Evolutionary conservation across 2,329 filamentous ascomycete genomes (phyloP).

Genomic region (Penicillium aurantiogriseum): DNA sequence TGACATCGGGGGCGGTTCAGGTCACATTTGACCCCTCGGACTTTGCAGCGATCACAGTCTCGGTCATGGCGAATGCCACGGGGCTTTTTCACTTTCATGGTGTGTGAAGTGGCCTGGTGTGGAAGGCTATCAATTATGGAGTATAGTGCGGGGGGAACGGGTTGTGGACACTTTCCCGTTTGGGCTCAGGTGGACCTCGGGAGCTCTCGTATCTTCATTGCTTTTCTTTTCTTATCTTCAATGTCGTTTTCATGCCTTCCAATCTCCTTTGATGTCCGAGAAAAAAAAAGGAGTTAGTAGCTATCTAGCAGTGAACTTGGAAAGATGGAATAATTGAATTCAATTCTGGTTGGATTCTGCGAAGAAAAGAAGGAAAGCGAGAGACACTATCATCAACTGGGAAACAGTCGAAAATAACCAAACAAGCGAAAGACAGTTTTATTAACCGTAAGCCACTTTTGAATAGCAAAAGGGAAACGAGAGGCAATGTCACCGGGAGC

Average conservation of each 20-base stretch:
- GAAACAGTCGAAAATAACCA: not conserved
- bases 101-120: not conserved
- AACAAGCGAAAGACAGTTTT: not conserved
- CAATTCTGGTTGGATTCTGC: not conserved
- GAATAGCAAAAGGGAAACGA: not conserved
- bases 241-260: too few species aligned
- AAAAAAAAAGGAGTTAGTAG: not conserved
- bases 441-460: not conserved
- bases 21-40: slow-evolving; percentile 30
- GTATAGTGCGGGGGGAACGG: slow-evolving; percentile 3
- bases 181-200: not conserved
- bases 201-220: not conserved
- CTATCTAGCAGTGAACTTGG: not conserved
- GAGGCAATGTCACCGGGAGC: not conserved
- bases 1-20: slow-evolving; percentile 31
- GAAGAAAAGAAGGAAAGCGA: not conserved
- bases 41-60: slow-evolving; percentile 28
- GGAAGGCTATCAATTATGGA: not conserved
- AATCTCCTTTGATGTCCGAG: fast-evolving
- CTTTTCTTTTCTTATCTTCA: too few species aligned
- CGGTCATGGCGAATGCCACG: slow-evolving; percentile 33
- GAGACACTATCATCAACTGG: not conserved
- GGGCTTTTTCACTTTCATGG: slow-evolving; percentile 26
- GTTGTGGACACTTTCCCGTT: not conserved
- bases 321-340: not conserved